Conservation (phyloP, 768 basidiomycete species). For the Xerocomus brunneocitrinus region DNA sequence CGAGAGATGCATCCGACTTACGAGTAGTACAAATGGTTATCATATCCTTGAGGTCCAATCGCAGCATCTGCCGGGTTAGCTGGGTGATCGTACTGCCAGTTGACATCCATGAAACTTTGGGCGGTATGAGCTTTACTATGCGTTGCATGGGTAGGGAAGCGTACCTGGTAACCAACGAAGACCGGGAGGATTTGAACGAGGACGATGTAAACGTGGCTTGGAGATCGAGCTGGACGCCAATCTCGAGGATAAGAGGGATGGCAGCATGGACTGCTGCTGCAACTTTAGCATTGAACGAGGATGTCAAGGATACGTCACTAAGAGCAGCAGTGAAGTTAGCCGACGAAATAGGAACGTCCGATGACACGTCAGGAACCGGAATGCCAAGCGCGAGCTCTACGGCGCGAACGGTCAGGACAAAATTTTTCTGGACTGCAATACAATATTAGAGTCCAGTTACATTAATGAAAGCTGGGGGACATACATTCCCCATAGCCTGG, state of each 20-base stretch:
- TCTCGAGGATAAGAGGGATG: slow-evolving; percentile 33
- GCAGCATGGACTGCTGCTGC: slow-evolving; percentile 32
- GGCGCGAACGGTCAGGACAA: slow-evolving; percentile 62
- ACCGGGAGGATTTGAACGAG: slow-evolving; percentile 13
- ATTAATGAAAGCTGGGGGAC: slow-evolving; percentile 17
- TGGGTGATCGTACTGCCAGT: slow-evolving; percentile 69
- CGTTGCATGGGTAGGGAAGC: slow-evolving; percentile 2
- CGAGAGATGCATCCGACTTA: slow-evolving; percentile 29
- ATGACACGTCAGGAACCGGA: slow-evolving; percentile 20
- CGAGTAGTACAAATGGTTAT: slow-evolving; percentile 78
- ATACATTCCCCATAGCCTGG: slow-evolving; percentile 68
- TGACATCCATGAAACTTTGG: slow-evolving; percentile 72
- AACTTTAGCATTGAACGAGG: slow-evolving; percentile 30
- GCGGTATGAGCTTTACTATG: slow-evolving; percentile 2
- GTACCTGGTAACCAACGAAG: slow-evolving; percentile 38
- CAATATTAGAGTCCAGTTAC: not conserved
- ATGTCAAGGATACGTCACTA: slow-evolving; percentile 7
- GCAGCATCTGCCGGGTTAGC: slow-evolving; percentile 67
- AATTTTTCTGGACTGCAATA: slow-evolving; percentile 59
- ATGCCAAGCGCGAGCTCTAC: slow-evolving; percentile 62
- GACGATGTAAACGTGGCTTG: slow-evolving; percentile 19
- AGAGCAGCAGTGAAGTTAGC: slow-evolving; percentile 37
- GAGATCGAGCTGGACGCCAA: slow-evolving; percentile 22
- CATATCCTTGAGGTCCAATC: slow-evolving; percentile 68
- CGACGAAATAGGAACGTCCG: slow-evolving; percentile 16